Percentiles rank a stretch among this genome's conserved stretches.
Evolutionary conservation across 1,139 yeast species (phyloP).

Genomic region (Trichomonascaceae sp.): DNA sequence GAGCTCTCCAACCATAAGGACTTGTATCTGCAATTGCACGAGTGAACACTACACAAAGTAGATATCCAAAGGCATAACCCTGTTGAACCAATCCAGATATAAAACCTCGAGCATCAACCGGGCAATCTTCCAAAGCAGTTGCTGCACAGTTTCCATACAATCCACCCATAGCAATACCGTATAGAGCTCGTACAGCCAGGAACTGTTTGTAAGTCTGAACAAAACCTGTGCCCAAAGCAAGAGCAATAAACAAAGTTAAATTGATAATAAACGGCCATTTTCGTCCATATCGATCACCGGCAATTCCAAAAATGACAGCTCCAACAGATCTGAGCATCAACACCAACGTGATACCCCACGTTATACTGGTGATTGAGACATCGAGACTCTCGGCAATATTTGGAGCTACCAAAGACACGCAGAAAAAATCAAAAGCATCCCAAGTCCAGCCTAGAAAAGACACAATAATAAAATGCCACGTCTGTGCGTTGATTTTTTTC

Average conservation of each 20-base stretch:
- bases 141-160: slow-evolving; percentile 63
- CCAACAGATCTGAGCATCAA: slow-evolving; percentile 78
- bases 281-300: slow-evolving; percentile 65
- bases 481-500: slow-evolving; percentile 39
- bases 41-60: slow-evolving; percentile 57
- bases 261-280: slow-evolving; percentile 61
- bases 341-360: slow-evolving; percentile 79
- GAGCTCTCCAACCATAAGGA: slow-evolving; percentile 61
- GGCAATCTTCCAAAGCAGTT: slow-evolving; percentile 63
- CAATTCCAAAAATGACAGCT: slow-evolving; percentile 60
- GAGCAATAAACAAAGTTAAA: slow-evolving; percentile 45
- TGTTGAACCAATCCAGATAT: slow-evolving; percentile 65
- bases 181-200: slow-evolving; percentile 61
- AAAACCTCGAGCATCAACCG: slow-evolving; percentile 52
- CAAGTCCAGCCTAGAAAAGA: slow-evolving; percentile 73
- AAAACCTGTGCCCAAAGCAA: slow-evolving; percentile 71
- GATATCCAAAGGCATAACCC: slow-evolving; percentile 67
- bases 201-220: slow-evolving; percentile 58
- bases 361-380: slow-evolving; percentile 46
- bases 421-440: slow-evolving; percentile 75
- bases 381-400: slow-evolving; percentile 50
- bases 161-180: slow-evolving; percentile 69
- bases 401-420: slow-evolving; percentile 56
- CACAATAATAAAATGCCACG: slow-evolving; percentile 58
- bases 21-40: slow-evolving; percentile 52